These are phyloP conservation scores for Nemania sp. DNA, from an alignment of 2,329 filamentous ascomycete species.

Conservation along the genomic window DNA sequence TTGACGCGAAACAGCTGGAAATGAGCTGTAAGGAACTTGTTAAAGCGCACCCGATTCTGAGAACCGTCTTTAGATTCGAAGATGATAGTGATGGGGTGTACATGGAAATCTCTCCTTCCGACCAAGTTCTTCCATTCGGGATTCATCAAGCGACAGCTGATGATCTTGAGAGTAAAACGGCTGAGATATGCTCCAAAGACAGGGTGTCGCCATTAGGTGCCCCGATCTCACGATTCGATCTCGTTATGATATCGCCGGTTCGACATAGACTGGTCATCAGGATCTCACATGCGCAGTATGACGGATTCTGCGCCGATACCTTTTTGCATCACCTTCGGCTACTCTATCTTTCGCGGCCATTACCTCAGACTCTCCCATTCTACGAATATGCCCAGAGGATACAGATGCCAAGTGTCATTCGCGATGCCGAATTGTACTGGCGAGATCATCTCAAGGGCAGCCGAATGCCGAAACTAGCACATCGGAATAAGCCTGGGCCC, in stretches of 20 bases:
- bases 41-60: neutral
- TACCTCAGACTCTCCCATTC: slow-evolving; percentile 2
- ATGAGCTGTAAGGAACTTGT: neutral
- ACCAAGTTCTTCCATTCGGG: neutral
- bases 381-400: slow-evolving; percentile 2
- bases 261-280: slow-evolving; percentile 1
- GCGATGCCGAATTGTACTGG: slow-evolving; percentile 6
- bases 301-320: slow-evolving; percentile 4
- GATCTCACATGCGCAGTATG: slow-evolving; percentile 9
- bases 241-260: neutral
- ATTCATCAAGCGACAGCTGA: slow-evolving; percentile 3
- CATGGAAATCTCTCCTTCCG: neutral
- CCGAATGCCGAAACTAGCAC: slow-evolving; percentile 3
- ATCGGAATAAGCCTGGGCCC: neutral
- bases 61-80: neutral
- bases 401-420: neutral
- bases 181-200: slow-evolving; percentile 1
- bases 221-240: slow-evolving; percentile 6
- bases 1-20: neutral
- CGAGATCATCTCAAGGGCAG: slow-evolving; percentile 2
- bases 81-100: neutral
- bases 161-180: slow-evolving; percentile 5
- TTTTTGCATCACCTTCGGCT: neutral
- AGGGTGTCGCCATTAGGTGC: neutral
- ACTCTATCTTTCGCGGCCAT: slow-evolving; percentile 1